phyloP scores from a whole-genome alignment of 208 protist species.

The Crithidia thermophila region DNA sequence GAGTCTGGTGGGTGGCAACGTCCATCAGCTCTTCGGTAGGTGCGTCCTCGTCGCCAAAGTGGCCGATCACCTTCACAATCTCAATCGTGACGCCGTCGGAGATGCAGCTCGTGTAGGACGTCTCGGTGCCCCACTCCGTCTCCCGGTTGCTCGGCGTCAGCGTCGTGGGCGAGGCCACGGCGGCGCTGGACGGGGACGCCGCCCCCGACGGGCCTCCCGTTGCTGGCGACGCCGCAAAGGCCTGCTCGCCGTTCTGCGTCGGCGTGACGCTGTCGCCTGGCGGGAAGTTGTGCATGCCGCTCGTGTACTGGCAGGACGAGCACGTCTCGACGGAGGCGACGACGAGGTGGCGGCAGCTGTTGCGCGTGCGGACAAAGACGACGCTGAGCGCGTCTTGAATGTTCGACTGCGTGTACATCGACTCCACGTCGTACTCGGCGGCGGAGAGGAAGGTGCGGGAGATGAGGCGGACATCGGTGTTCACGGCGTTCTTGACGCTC shows the following conservation, averaged over 20 bases:
- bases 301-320: constrained; percentile 33
- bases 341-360: constrained; percentile 83
- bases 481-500: constrained; percentile 77
- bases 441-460: constrained; percentile 59
- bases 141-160: constrained; percentile 62
- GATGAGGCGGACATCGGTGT: constrained; percentile 87
- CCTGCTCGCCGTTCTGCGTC: constrained; percentile 14
- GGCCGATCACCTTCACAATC: constrained; percentile 82
- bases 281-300: constrained; percentile 12
- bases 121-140: constrained; percentile 71
- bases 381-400: constrained; percentile 75
- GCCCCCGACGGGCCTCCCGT: constrained; percentile 7
- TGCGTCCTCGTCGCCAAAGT: constrained; percentile 80
- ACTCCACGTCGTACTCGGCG: constrained; percentile 66
- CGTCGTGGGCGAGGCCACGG: constrained; percentile 22
- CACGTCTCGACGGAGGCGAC: constrained; percentile 72
- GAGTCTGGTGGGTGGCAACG: constrained; percentile 60
- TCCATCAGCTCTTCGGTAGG: constrained; percentile 83
- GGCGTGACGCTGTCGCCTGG: constrained; percentile 5
- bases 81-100: constrained; percentile 67
- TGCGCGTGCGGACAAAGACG: constrained; percentile 75
- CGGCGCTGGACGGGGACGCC: constrained; percentile 12
- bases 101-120: constrained; percentile 81
- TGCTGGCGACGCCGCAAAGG: constrained; percentile 15
- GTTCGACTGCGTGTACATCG: constrained; percentile 50